Base-by-base conservation (phyloP, 768 basidiomycete genomes). In the Lactifluus volemus region DNA sequence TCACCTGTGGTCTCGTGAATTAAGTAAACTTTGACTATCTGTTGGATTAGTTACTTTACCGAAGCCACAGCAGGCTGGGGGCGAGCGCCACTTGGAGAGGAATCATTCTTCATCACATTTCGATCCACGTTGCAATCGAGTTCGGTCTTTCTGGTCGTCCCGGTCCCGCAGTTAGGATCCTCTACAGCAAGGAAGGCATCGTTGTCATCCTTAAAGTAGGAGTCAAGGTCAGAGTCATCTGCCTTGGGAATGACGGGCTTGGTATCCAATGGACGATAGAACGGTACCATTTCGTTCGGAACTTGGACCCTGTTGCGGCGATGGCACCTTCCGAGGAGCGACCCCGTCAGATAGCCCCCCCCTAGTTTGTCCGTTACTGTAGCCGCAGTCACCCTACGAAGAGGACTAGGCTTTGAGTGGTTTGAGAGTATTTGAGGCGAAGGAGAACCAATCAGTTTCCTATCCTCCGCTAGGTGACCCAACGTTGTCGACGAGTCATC, bases 191-290 rank as follows among this genome's bases (percentile, higher is more conserved):
- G 36, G 42, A 59, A 21, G 5, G 32, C 51, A 1, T 54, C 56
- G 14, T 63, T 53, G n/a, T 63, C 47, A n/a, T 54, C 49, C 25
- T 57, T 45, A 68, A 65, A 65, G 70, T 71, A 25, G 65, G 11
- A 32, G 64, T 70, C 59, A 63, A 63, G 49, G 51, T 51, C 65
- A 15, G 60, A 53, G 34, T 63, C 56, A 15, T 51, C 47, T 17
- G n/a, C 41, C 21, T 54, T 58, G 42, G 36, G 61, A 32, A 2
- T 10, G 19, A 25, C 47, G 32, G 38, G 14, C 7, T 48, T 49
- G 6, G 5, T 17, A 41, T 58, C 45, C 5, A 5, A 25, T 36
- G 48, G 21, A 51, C 49, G 56, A 34, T 10, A 12, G 5, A 42
- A 47, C 53, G 14, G 53, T 7, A 15, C 12, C 48, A 29, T 44